These are phyloP conservation scores for Apiotrichum mycotoxinovorans DNA, from an alignment of 1,284 basidiomycete species.

Conservation along the genomic window DNA sequence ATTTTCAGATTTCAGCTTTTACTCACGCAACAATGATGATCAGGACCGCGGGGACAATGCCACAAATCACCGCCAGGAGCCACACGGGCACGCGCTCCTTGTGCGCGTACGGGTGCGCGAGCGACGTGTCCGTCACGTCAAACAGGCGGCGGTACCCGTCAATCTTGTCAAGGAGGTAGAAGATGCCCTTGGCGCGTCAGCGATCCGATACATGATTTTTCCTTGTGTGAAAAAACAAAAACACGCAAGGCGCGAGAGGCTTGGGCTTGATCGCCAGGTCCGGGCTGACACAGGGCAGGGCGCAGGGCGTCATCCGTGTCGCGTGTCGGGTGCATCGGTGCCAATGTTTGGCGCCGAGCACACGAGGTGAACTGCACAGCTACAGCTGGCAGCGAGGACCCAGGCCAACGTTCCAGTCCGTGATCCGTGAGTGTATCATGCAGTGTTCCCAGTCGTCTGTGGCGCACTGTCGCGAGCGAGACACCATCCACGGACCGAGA, in stretches of 20 bases:
- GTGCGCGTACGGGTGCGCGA: conserved; percentile 65
- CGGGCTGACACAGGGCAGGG: too few species aligned
- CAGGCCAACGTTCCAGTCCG: too few species aligned
- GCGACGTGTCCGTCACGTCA: conserved; percentile 70
- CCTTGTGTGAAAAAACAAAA: not conserved
- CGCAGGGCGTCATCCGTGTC: too few species aligned
- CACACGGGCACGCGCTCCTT: conserved; percentile 79
- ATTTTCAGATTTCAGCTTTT: too few species aligned
- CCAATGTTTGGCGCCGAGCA: too few species aligned
- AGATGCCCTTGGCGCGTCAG: conserved; percentile 51
- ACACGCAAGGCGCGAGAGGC: not conserved
- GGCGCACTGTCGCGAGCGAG: too few species aligned
- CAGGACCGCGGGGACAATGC: conserved; percentile 65
- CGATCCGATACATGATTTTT: not conserved
- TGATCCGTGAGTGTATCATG: too few species aligned
- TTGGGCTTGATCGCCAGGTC: not conserved
- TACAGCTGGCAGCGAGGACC: too few species aligned
- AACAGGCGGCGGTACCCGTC: conserved; percentile 80
- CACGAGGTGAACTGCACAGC: too few species aligned
- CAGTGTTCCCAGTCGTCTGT: too few species aligned
- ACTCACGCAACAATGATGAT: conserved; percentile 63
- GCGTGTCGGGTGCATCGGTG: too few species aligned
- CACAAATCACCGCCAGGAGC: conserved; percentile 64
- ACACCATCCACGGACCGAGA: too few species aligned
- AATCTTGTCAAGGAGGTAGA: conserved; percentile 69